A percentile compares a stretch with the other conserved stretches of the same genome.
phyloP scores from a whole-genome alignment of 305 asterid species.

The Solanum hybrid region DNA sequence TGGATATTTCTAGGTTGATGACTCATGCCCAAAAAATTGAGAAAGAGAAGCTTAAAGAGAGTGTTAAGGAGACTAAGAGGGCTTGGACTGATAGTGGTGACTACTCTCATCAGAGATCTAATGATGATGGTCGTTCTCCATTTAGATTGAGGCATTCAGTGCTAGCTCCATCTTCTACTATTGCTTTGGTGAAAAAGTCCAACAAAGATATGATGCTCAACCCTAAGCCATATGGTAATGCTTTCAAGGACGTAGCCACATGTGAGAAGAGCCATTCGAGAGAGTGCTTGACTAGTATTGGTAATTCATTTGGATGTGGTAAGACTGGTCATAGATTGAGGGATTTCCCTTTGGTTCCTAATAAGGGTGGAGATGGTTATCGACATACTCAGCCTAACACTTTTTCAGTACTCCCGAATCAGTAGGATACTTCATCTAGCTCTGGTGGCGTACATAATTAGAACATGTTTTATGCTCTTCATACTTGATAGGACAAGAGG shows the following conservation, averaged over 20 bases:
- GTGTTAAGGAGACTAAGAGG: background rate
- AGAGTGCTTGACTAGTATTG: too few species aligned
- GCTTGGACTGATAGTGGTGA: background rate
- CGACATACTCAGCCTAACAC: background rate
- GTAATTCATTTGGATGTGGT: background rate
- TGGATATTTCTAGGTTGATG: background rate
- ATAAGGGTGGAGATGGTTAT: background rate
- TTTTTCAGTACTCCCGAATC: too few species aligned
- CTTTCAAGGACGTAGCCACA: background rate
- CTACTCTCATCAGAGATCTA: background rate
- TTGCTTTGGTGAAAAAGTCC: background rate
- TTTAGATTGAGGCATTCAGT: background rate
- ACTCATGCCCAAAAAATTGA: background rate
- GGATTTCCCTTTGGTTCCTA: background rate
- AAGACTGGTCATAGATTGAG: background rate
- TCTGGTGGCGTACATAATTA: background rate
- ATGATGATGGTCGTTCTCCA: background rate
- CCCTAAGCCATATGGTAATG: background rate
- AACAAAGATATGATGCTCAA: background rate
- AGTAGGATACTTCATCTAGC: background rate
- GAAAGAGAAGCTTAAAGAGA: background rate
- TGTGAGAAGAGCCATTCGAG: background rate
- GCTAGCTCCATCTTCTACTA: background rate
- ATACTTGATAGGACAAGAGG: background rate
- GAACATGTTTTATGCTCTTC: background rate